Evolutionary conservation across 768 basidiomycete species (phyloP), one percentile per base, ranked within the genome.

Genomic region (Rhodotorula sphaerocarpa): DNA sequence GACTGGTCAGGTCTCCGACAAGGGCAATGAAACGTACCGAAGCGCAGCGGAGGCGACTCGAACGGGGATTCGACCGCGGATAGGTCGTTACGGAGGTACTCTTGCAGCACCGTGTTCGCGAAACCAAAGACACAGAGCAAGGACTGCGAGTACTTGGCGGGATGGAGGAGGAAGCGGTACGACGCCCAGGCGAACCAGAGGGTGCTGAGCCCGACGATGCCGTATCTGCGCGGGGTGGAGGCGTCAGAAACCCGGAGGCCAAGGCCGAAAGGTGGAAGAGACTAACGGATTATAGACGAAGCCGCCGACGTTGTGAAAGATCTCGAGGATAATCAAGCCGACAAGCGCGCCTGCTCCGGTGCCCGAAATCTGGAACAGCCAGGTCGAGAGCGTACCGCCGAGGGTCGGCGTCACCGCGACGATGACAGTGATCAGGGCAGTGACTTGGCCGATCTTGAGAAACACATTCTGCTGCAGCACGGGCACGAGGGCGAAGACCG

Each of bases 241-340:
- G 3, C 3, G n/a, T 18, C 18, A 27, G 25, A 39, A 0, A 27
- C 5, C 27, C 5, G n/a, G n/a, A n/a, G 21, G 15, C 34, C 23
- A n/a, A 33, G 10, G 43, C 27, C 4, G 27, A 14, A 9, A 47
- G 25, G 16, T 10, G 21, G 33, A 27, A 15, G 14, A 7, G 6
- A 59, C 64, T 27, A 1, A 69, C 58, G 68, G 68, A 27, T 69
- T 69, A 58, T 57, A 69, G 5, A 6, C 6, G 31, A 66, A 66
- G 14, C 68, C 68, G 7, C 68, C 68, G 28, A 63, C 61, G 39
- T 60, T 28, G 16, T 63, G 11, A 48, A 69, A 69, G 51, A 69
- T 66, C 47, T 69, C 63, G 33, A 69, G 59, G 2, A 59, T 44
- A 31, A 69, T 50, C 7, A 69, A 33, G 12, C 68, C 68, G 43